Percentiles rank a stretch among this genome's conserved stretches.
phyloP scores from a whole-genome alignment of 768 basidiomycete genomes.

The Leccinum broughii region DNA sequence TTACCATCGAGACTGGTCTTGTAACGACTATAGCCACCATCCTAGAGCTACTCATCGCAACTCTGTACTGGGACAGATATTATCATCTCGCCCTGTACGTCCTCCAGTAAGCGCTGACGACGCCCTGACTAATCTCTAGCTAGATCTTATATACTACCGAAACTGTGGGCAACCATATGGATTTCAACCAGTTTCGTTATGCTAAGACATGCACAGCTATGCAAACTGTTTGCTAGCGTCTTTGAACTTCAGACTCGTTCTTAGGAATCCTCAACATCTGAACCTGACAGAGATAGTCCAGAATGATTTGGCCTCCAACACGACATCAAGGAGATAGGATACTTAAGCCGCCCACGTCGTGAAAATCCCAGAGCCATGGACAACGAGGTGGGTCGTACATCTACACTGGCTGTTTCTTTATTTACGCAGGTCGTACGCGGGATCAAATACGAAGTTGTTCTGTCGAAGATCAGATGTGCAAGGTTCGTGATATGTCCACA shows the following conservation, averaged over 20 bases:
- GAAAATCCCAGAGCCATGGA: background rate
- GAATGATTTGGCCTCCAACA: background rate
- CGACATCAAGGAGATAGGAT: too few relatives aligned
- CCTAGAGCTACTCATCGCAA: constrained; percentile 4
- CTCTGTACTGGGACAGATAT: too few relatives aligned
- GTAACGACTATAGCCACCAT: constrained; percentile 14
- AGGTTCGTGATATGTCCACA: background rate
- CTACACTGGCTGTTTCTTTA: too few relatives aligned
- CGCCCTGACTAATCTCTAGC: background rate
- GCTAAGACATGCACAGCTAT: constrained; percentile 9
- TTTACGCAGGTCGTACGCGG: background rate
- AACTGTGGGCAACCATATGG: constrained; percentile 1
- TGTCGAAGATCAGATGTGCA: too few relatives aligned
- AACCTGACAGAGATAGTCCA: background rate
- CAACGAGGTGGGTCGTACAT: background rate
- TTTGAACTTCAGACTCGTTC: constrained; percentile 9
- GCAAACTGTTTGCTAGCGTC: constrained; percentile 8
- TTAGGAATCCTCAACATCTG: background rate
- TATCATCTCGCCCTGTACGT: constrained; percentile 18
- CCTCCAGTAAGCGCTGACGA: fast-evolving
- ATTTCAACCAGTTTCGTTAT: too few relatives aligned
- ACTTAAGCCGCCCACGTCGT: background rate
- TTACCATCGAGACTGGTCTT: constrained; percentile 19
- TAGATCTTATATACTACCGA: constrained; percentile 5
- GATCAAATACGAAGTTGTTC: background rate